Base-by-base conservation (phyloP, 495 filamentous ascomycete species). In the Pseudomonodictys pantanalensis region DNA sequence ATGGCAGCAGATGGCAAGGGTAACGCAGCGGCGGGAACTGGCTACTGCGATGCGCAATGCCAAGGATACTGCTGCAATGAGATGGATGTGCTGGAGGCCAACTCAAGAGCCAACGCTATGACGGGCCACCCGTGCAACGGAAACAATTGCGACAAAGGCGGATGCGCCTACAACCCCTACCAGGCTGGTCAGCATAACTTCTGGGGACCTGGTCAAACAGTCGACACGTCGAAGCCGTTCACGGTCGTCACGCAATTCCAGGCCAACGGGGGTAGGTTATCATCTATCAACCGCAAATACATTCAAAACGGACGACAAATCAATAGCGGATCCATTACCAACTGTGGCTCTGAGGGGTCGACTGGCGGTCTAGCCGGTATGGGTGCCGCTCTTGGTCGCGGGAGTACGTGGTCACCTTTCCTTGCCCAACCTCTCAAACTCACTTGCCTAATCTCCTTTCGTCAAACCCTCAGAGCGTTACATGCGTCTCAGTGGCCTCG, bases 141-240 rank as follows among this genome's bases (percentile, higher is more conserved):
- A 62, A 72, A 79, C 42, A 73, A 69, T 26, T 91, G 87, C 69
- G 88, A 91, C 68, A 82, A 87, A 58, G 83, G 84, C 66, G 86
- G 86, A 53, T 91, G 87, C 71, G 87, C 89, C 68, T 89, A 87
- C 83, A 91, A 91, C 82, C 72, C 81, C 15, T 89, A 83, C 82
- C 83, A 83, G 64, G 75, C 81, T 73, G 85, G 86, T 50, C 76
- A 83, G 73, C 77, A 64, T 12, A 69, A 67, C 68, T 89, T 85
- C 79, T 88, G 80, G 75, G 86, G 84, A 48, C 79, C 79, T 66
- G 76, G 74, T 74, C 32, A 25, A 38, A 84, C 71, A n/a, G 70
- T 89, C 66, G 81, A 89, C 74, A 86, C 86, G 58, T 79, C 71
- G 59, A 75, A 78, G 47, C 76, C 75, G 4, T 75, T 89, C 60